These are phyloP conservation scores for Wickerhamiella shivajii DNA, from an alignment of 805 yeast species.

Conservation along the genomic window DNA sequence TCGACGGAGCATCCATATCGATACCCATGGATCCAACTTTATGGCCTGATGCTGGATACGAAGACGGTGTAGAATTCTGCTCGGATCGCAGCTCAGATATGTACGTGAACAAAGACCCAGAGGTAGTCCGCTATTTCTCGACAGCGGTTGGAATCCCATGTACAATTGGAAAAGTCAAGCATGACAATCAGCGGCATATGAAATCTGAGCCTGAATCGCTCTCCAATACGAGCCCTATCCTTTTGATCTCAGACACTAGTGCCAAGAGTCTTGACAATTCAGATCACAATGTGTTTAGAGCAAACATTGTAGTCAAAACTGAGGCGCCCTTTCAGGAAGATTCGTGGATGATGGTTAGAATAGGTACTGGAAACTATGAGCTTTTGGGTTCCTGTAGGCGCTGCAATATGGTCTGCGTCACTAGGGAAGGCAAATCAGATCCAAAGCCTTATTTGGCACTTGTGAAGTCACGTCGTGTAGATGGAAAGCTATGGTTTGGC, in stretches of 20 bases:
- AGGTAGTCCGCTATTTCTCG: constrained; percentile 22
- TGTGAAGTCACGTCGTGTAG: constrained; percentile 23
- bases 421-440: constrained; percentile 25
- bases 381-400: constrained; percentile 27
- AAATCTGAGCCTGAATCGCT: constrained; percentile 11
- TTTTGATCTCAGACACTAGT: constrained; percentile 26
- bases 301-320: constrained; percentile 25
- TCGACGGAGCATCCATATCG: background rate
- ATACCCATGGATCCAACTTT: constrained; percentile 7
- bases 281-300: constrained; percentile 24
- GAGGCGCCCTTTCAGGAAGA: constrained; percentile 28
- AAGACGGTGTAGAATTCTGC: background rate
- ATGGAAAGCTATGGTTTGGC: constrained; percentile 31
- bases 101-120: constrained; percentile 11
- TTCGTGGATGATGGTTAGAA: constrained; percentile 21
- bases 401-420: constrained; percentile 34
- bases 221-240: constrained; percentile 29
- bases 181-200: constrained; percentile 6
- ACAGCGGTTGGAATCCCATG: constrained; percentile 24
- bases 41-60: constrained; percentile 8
- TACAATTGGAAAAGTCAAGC: constrained; percentile 22
- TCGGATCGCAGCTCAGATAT: constrained; percentile 2
- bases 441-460: constrained; percentile 25
- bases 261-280: constrained; percentile 14
- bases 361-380: constrained; percentile 11